Evolutionary conservation across 352 stramenopile species (phyloP), one percentile per base, ranked within the genome.

Genomic region (Pythium grandisporangium): DNA sequence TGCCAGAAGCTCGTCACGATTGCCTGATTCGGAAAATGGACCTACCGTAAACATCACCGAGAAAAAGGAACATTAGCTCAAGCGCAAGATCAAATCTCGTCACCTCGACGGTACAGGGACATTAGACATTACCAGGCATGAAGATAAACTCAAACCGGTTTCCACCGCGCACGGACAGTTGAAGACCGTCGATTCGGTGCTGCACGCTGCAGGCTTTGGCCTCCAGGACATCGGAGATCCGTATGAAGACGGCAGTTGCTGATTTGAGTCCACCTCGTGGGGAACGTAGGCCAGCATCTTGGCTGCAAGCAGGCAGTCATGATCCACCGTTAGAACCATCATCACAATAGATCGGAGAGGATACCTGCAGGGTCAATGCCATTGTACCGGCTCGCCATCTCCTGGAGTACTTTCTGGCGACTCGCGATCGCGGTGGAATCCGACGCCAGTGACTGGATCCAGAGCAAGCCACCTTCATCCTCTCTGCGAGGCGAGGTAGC

Each of bases 121-220:
- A n/a, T n/a, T n/a, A n/a, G n/a, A n/a, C n/a, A n/a, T n/a, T 27
- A 75, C 68, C 68, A 37, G 73, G 70, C 63, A 86, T 76, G 48
- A 84, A 86, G 2, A 58, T 53, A 10, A 86, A 17, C 23, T 84
- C 70, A n/a, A 86, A 50, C n/a, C 45, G 24, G 27, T 63, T 42
- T 2, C 58, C 66, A 13, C 40, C 51, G 8, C 36, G 25, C 2
- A 86, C 52, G 22, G 38, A 36, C 20, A 84, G 42, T 11, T 63
- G 51, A 38, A 84, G 55, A 4, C 63, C 68, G 17, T 58, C 41
- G 5, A 68, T 59, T 0, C 42, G 61, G 32, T 77, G 71, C 38
- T 86, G 73, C 24, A 75, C 51, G 12, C 30, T 48, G 13, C 42
- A 77, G 11, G 67, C 23, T 6, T 43, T 44, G 1, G 62, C 52